These are phyloP conservation scores for Phytophthora rubi DNA, from an alignment of 352 stramenopile genomes.

Conservation along the genomic window DNA sequence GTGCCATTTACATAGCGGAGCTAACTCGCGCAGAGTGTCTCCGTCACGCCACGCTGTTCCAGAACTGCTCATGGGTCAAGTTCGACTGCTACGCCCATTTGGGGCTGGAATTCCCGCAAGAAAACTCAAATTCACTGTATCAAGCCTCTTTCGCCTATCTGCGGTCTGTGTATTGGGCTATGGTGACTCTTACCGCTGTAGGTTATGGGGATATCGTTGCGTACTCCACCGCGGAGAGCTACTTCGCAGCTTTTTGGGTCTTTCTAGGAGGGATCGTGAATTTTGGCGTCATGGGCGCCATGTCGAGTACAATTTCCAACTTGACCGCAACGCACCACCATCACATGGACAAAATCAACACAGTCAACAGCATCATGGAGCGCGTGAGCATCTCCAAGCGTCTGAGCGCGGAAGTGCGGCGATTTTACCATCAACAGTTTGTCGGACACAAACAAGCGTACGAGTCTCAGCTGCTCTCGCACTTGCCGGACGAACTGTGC, in stretches of 20 bases:
- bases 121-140: slow-evolving; percentile 39
- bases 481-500: slow-evolving; percentile 58
- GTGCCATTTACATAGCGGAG: slow-evolving; percentile 2
- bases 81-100: slow-evolving; percentile 67
- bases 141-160: slow-evolving; percentile 61
- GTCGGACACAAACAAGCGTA: slow-evolving; percentile 64
- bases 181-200: slow-evolving; percentile 67
- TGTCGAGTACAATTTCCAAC: slow-evolving; percentile 75
- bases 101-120: slow-evolving; percentile 38
- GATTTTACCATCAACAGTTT: slow-evolving; percentile 75
- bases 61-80: slow-evolving; percentile 74
- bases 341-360: slow-evolving; percentile 62
- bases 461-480: slow-evolving; percentile 54
- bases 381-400: slow-evolving; percentile 56
- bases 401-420: slow-evolving; percentile 25
- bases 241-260: slow-evolving; percentile 64
- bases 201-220: slow-evolving; percentile 47
- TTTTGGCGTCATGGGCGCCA: slow-evolving; percentile 68
- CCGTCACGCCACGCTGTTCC: slow-evolving; percentile 36
- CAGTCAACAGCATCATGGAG: slow-evolving; percentile 60
- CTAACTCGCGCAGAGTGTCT: slow-evolving; percentile 50
- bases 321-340: slow-evolving; percentile 54
- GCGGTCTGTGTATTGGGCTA: slow-evolving; percentile 69
- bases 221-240: slow-evolving; percentile 60
- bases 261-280: slow-evolving; percentile 73